Evolutionary conservation across 306 rosid species (phyloP), one percentile per base, ranked within the genome.

Genomic region (Mimosa pudica): DNA sequence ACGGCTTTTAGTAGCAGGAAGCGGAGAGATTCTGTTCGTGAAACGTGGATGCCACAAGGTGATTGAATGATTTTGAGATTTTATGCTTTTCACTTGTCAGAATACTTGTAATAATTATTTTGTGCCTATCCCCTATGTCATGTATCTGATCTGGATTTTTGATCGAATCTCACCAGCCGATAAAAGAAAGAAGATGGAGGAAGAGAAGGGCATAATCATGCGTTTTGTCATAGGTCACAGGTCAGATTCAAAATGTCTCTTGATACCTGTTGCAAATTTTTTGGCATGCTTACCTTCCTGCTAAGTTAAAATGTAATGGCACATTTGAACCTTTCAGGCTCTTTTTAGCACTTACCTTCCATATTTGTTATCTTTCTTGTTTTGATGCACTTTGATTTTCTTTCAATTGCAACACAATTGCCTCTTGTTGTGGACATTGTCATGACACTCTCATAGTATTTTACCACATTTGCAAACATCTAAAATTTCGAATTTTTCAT

Each of bases 11-110:
- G 86, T 81, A 94, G 97, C 87, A 80, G 89, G 67, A 92, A 85
- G 74, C 81, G 97, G 78, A 88, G 98, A 87, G 97, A 94, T 78
- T 94, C 97, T 55, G 85, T 92, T 80, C 93, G 98, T 84, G 83
- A 83, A 81, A 90, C 98, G 72, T 94, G 97, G 98, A 92, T 92
- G 97, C 98, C 98, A 58, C 91, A 61, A 90, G 97, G 98, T 92
- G 87, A 79, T 77, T 79, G 58, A 76, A 47, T 69, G 47, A 74
- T 64, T 46, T 63, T 47, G 33, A 63, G 5, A 7, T 71, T 71
- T 67, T 81, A 62, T 17, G 51, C 72, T 87, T 81, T 55, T 80
- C 24, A 51, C 14, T 17, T 66, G 71, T 46, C 10, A 57, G 7
- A 57, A 7, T 80, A 30, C 73, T 48, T 64, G 38, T 38, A n/a